phyloP scores from a whole-genome alignment of 73 alveolate genomes.

The Paramecium sexaurelia region DNA sequence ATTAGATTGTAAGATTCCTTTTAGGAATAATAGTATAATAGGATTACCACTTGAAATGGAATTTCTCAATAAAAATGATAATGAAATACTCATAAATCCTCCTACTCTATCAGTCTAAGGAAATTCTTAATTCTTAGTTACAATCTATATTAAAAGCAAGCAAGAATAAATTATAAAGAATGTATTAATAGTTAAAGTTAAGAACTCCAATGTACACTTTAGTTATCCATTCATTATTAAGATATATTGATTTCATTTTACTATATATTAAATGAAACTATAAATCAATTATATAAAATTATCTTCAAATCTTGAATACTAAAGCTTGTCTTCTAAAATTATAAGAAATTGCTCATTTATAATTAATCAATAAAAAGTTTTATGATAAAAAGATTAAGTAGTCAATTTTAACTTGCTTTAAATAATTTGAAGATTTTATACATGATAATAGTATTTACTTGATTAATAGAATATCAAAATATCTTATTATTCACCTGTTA shows the following conservation, averaged over 20 bases:
- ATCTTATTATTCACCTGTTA: too few species aligned
- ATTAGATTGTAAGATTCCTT: slow-evolving; percentile 64
- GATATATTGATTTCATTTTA: slow-evolving; percentile 30
- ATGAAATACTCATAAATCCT: slow-evolving; percentile 22
- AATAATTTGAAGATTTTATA: too few species aligned
- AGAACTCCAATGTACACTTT: slow-evolving; percentile 50
- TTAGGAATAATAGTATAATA: slow-evolving; percentile 26
- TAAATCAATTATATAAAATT: neutral
- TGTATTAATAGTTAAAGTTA: slow-evolving; percentile 27
- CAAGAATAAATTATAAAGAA: slow-evolving; percentile 31
- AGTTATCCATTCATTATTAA: slow-evolving; percentile 30
- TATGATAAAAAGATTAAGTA: too few species aligned
- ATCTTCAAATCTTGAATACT: too few species aligned
- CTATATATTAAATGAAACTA: neutral
- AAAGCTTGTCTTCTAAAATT: too few species aligned
- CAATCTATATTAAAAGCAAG: slow-evolving; percentile 15
- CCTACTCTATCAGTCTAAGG: neutral
- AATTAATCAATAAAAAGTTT: neutral
- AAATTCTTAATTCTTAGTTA: slow-evolving; percentile 13
- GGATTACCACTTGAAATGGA: slow-evolving; percentile 25
- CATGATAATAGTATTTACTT: too few species aligned
- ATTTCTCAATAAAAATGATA: neutral
- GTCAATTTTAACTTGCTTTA: too few species aligned
- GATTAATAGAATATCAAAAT: too few species aligned
- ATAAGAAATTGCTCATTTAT: neutral